Conservation (phyloP, 1,284 basidiomycete species). For the Schizophyllum amplum region DNA sequence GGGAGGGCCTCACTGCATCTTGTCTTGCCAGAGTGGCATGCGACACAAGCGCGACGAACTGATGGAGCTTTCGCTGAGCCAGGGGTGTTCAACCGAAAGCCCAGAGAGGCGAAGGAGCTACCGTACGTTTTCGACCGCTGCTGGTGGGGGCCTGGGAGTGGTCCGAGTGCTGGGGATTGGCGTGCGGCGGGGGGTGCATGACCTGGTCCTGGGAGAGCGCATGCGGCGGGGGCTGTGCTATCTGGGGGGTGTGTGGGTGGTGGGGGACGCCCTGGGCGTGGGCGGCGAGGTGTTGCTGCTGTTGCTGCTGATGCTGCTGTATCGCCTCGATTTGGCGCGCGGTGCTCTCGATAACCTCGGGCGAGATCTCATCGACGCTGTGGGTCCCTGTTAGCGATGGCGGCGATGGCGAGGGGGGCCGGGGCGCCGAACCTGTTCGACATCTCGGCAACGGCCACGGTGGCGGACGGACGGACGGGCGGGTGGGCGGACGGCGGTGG, state of each 20-base stretch:
- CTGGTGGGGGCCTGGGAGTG: conserved; percentile 19
- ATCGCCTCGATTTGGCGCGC: conserved; percentile 16
- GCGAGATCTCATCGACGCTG: conserved; percentile 25
- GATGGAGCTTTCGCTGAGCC: conserved; percentile 63
- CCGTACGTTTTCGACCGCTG: conserved; percentile 37
- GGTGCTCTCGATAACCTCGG: conserved; percentile 23
- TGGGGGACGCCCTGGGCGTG: conserved; percentile 25
- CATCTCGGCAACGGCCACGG: no score
- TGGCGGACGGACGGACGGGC: no score
- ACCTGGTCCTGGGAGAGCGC: no score
- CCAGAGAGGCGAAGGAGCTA: conserved; percentile 16
- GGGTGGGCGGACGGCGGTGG: background rate
- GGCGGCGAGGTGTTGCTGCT: conserved; percentile 28
- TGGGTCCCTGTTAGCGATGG: conserved; percentile 1
- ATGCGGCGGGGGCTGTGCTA: background rate
- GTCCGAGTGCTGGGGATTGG: conserved; percentile 22
- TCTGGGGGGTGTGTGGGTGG: conserved; percentile 7
- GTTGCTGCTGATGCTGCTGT: conserved; percentile 53
- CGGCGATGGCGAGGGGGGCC: conserved; percentile 55
- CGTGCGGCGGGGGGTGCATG: conserved; percentile 13
- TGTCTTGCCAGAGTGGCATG: conserved; percentile 76
- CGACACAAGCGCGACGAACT: conserved; percentile 65
- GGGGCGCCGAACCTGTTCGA: conserved; percentile 15
- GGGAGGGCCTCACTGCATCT: conserved; percentile 71
- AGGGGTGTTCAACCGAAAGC: conserved; percentile 6